These are phyloP conservation scores for Yamagishiella unicocca DNA, from an alignment of 139 green algal species.

Conservation along the genomic window DNA sequence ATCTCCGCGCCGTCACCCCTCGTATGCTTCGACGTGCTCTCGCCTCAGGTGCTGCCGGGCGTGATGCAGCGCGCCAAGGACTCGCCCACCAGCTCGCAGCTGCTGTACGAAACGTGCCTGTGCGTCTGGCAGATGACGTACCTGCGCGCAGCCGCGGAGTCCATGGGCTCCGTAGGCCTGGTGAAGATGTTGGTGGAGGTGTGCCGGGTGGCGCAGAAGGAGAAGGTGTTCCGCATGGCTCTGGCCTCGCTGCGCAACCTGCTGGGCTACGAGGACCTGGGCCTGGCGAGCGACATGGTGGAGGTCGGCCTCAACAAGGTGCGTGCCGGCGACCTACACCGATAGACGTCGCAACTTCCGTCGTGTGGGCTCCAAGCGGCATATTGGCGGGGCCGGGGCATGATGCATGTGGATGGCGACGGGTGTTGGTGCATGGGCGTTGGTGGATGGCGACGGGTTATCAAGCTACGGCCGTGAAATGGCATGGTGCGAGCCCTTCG, in stretches of 20 bases:
- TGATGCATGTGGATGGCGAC: no score
- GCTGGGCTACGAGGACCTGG: slow-evolving; percentile 67
- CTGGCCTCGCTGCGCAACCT: slow-evolving; percentile 90
- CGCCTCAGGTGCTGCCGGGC: slow-evolving; percentile 23
- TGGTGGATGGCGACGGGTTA: no score
- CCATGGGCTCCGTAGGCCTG: slow-evolving; percentile 67
- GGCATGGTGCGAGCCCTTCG: no score
- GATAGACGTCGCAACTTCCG: no score
- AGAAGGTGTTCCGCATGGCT: slow-evolving; percentile 95
- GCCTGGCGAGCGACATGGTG: slow-evolving; percentile 80
- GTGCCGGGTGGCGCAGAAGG: slow-evolving; percentile 85
- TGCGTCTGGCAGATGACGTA: slow-evolving; percentile 95
- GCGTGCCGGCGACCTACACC: slow-evolving; percentile 70
- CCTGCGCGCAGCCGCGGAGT: slow-evolving; percentile 72
- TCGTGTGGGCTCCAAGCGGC: no score
- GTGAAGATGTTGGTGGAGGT: slow-evolving; percentile 89
- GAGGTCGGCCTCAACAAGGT: slow-evolving; percentile 86
- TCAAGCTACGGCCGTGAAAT: no score
- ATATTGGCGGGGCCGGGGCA: no score
- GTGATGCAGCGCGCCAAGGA: slow-evolving; percentile 42
- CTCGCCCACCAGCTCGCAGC: slow-evolving; percentile 80
- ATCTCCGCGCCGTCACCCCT: no score
- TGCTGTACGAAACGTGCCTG: slow-evolving; percentile 94
- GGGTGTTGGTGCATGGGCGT: no score
- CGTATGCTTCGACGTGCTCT: no score